A percentile compares a stretch with the other conserved stretches of the same genome.
These are phyloP conservation scores for Nymphaea thermarum DNA, from an alignment of 164 flowering plant species.

Conservation along the genomic window DNA sequence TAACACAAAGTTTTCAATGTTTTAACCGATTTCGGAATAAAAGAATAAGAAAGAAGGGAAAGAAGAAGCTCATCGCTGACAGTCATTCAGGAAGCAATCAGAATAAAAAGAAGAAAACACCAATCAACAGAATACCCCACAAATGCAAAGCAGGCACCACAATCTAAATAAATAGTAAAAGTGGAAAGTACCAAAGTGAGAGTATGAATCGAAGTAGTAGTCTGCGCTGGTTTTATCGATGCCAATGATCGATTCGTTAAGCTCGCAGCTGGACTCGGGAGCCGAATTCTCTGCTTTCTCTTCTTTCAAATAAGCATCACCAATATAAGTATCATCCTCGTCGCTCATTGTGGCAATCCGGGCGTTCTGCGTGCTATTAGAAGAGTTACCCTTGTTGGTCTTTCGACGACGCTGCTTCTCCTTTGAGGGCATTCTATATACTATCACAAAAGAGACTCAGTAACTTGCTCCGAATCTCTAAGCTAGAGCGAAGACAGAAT, in stretches of 20 bases:
- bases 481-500: too few relatives aligned
- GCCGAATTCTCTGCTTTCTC: slow-evolving; percentile 28
- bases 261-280: slow-evolving; percentile 26
- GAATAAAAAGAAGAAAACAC: background rate
- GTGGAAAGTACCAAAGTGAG: slow-evolving; percentile 69
- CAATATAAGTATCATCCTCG: background rate
- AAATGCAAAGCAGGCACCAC: background rate
- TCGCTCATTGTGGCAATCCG: background rate
- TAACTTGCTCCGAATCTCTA: too few relatives aligned
- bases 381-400: background rate
- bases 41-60: background rate
- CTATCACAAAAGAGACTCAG: background rate
- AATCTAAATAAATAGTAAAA: background rate
- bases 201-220: slow-evolving; percentile 99
- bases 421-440: background rate
- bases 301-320: background rate
- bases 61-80: background rate
- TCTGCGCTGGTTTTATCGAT: slow-evolving; percentile 88
- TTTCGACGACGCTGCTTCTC: background rate
- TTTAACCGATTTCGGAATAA: background rate
- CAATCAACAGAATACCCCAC: background rate
- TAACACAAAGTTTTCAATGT: too few relatives aligned
- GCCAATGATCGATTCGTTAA: slow-evolving; percentile 18
- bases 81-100: background rate
- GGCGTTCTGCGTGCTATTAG: background rate